Conservation (phyloP, 2,329 filamentous ascomycete species). For the Lecanicillium sp. region DNA sequence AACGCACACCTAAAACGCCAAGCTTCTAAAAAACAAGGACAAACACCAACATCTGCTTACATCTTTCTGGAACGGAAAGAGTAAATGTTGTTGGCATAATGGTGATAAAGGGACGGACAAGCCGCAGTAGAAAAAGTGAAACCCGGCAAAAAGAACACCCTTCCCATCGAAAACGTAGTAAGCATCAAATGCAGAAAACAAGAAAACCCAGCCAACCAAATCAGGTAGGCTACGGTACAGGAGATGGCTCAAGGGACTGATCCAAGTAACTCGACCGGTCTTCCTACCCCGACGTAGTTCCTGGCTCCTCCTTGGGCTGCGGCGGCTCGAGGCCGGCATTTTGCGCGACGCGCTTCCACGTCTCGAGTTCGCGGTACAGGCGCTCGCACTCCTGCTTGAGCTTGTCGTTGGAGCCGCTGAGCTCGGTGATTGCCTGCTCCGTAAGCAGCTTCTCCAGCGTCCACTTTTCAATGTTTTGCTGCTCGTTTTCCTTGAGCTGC, state of each 20-base stretch:
- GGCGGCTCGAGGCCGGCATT: constrained; percentile 46
- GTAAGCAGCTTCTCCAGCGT: constrained; percentile 84
- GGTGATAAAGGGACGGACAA: no score
- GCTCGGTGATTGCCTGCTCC: constrained; percentile 81
- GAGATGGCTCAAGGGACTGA: no score
- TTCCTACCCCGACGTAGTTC: constrained; percentile 9
- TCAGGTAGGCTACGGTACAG: no score
- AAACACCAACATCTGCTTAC: neutral
- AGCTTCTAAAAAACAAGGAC: neutral
- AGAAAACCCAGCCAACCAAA: no score
- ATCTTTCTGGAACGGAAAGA: no score
- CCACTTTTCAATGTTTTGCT: constrained; percentile 91
- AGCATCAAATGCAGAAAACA: no score
- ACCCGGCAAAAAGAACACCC: no score
- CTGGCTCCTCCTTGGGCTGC: constrained; percentile 29
- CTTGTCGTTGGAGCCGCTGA: constrained; percentile 81
- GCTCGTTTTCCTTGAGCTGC: constrained; percentile 89
- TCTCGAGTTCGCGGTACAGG: constrained; percentile 69
- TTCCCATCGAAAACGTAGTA: no score
- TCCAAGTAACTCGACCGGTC: neutral
- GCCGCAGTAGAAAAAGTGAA: no score
- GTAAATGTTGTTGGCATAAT: no score
- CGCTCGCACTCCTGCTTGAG: constrained; percentile 73
- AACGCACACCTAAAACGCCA: neutral
- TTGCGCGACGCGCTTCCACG: constrained; percentile 66